phyloP scores from a whole-genome alignment of 805 yeast species.

The Candida cerambycidarum region DNA sequence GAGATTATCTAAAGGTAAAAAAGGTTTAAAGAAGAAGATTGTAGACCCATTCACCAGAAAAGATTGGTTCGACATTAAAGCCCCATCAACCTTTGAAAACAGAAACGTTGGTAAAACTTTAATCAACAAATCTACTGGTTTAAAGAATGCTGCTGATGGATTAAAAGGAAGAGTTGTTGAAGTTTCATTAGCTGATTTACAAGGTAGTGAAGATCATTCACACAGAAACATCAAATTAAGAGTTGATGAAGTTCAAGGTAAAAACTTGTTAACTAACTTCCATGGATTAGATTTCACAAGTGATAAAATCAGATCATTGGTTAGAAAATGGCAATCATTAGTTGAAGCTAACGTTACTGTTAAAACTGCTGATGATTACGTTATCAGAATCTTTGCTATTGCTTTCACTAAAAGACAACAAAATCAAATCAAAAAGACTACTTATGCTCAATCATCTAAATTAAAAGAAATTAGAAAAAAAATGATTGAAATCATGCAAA shows the following conservation, averaged over 20 bases:
- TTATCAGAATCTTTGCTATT: constrained; percentile 92
- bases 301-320: constrained; percentile 95
- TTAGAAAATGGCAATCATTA: constrained; percentile 98
- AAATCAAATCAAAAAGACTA: constrained; percentile 95
- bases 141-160: constrained; percentile 96
- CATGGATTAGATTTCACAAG: constrained; percentile 98
- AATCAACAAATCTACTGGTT: constrained; percentile 98
- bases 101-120: constrained; percentile 98
- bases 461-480: constrained; percentile 96
- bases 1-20: constrained; percentile 85
- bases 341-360: constrained; percentile 98
- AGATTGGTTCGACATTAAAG: constrained; percentile 98
- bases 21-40: constrained; percentile 98
- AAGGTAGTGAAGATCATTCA: constrained; percentile 98
- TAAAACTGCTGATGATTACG: constrained; percentile 97
- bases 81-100: constrained; percentile 98
- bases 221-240: constrained; percentile 96
- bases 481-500: constrained; percentile 93
- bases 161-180: constrained; percentile 97
- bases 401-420: constrained; percentile 98
- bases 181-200: constrained; percentile 94
- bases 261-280: constrained; percentile 98
- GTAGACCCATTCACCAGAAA: constrained; percentile 99
- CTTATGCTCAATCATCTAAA: constrained; percentile 97
- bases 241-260: constrained; percentile 99